phyloP scores from a whole-genome alignment of 139 green algal species.

The Nannochloris sp. region DNA sequence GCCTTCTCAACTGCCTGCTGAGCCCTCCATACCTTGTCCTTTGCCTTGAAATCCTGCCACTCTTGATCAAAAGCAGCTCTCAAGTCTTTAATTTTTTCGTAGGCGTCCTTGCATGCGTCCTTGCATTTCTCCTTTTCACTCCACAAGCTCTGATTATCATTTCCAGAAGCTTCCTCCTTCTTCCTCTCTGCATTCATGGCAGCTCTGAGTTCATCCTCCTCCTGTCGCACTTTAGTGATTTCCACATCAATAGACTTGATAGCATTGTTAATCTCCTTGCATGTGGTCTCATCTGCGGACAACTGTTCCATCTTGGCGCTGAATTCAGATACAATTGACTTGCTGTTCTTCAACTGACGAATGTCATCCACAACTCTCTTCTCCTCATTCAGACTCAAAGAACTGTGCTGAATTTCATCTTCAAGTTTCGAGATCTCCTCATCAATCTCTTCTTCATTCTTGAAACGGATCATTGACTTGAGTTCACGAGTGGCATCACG shows the following conservation, averaged over 20 bases:
- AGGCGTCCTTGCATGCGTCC: constrained; percentile 32
- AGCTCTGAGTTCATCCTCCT: constrained; percentile 17
- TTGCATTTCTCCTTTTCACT: constrained; percentile 23
- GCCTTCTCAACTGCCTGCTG: constrained; percentile 17
- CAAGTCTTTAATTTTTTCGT: constrained; percentile 37
- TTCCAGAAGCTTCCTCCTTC: constrained; percentile 1
- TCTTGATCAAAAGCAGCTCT: constrained; percentile 17
- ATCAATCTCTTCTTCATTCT: constrained; percentile 31
- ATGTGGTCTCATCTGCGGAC: constrained; percentile 9
- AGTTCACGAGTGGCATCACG: constrained; percentile 19
- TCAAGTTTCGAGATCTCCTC: constrained; percentile 19
- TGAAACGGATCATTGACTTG: constrained; percentile 28
- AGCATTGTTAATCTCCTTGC: constrained; percentile 9
- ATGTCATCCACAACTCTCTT: constrained; percentile 34
- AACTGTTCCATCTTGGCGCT: constrained; percentile 14
- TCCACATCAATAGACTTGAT: constrained; percentile 24
- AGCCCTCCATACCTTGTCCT: constrained; percentile 15
- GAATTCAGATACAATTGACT: constrained; percentile 10
- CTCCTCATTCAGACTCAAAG: constrained; percentile 27
- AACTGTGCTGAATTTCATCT: constrained; percentile 18
- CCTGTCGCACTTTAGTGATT: constrained; percentile 19
- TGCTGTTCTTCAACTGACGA: constrained; percentile 19
- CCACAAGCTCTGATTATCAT: constrained; percentile 13
- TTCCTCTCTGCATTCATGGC: constrained; percentile 1
- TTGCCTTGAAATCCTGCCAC: constrained; percentile 28